Percentiles rank a stretch among this genome's conserved stretches.
Evolutionary conservation across 225 moss, liverwort and hornwort genomes (phyloP).

Genomic region (Physcomitrellopsis africana): DNA sequence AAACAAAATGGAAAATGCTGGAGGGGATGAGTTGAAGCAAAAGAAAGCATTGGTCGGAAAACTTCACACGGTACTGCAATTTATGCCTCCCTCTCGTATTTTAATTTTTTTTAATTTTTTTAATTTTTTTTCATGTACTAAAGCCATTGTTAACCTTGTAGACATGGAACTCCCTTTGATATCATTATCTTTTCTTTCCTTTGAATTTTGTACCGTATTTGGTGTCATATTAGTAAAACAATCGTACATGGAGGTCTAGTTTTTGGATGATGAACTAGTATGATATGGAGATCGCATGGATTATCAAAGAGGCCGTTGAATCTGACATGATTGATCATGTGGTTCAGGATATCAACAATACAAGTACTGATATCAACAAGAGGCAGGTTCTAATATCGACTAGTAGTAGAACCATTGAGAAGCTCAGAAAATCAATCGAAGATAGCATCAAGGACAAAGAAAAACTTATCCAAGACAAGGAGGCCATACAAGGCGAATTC

Average conservation of each 20-base stretch:
- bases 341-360: conserved; percentile 83
- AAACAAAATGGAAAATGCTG: conserved; percentile 85
- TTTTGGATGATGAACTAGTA: conserved; percentile 1
- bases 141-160: not conserved
- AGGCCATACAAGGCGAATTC: conserved; percentile 66
- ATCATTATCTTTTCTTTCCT: not conserved
- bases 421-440: conserved; percentile 69
- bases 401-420: conserved; percentile 67
- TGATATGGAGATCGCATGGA: not conserved
- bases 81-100: too few species aligned
- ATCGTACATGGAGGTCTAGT: not conserved
- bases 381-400: conserved; percentile 87
- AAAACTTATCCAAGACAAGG: conserved; percentile 71
- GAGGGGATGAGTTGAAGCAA: conserved; percentile 85
- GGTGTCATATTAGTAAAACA: not conserved
- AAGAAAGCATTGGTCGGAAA: conserved; percentile 77
- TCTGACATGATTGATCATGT: conserved; percentile 30
- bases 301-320: conserved; percentile 6
- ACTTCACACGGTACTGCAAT: conserved; percentile 71
- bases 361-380: conserved; percentile 77
- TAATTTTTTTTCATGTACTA: not conserved
- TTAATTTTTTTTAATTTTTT: too few species aligned
- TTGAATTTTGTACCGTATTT: not conserved
- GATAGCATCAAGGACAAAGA: conserved; percentile 64
- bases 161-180: not conserved